A percentile compares a stretch with the other conserved stretches of the same genome.
Evolutionary conservation across 2,329 filamentous ascomycete species (phyloP).

Genomic region (Paraphaeosphaeria minitans): DNA sequence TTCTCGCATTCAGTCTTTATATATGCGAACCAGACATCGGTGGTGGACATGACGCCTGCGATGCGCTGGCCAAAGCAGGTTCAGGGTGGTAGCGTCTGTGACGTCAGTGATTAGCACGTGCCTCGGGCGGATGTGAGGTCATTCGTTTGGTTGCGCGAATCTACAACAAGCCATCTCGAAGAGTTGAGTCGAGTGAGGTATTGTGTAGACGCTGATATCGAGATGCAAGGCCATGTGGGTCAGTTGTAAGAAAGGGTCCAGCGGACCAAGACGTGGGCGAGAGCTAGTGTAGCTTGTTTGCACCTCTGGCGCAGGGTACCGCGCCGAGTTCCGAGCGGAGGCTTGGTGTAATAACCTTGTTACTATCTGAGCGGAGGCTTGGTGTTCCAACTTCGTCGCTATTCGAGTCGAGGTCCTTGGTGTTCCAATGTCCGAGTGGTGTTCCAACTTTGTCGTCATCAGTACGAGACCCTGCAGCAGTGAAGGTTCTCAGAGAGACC

Average conservation of each 20-base stretch:
- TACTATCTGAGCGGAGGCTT: too few relatives aligned
- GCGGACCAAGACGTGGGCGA: conserved; percentile 11
- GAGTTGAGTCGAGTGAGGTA: not conserved
- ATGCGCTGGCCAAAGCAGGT: conserved; percentile 18
- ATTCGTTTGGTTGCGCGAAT: conserved; percentile 1
- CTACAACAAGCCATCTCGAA: not conserved
- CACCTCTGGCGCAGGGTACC: conserved; percentile 12
- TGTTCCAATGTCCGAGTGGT: not conserved
- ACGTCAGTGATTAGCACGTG: conserved; percentile 23
- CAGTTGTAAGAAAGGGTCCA: not conserved
- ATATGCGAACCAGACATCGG: conserved; percentile 5
- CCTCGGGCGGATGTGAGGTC: conserved; percentile 22
- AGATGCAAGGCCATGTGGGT: conserved; percentile 6
- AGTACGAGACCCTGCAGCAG: not conserved
- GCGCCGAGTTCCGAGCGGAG: conserved; percentile 15
- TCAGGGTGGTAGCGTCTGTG: conserved; percentile 16
- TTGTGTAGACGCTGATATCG: conserved; percentile 1
- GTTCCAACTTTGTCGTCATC: not conserved
- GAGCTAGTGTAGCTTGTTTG: conserved; percentile 29
- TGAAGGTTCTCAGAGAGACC: not conserved
- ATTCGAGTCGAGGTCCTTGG: too few relatives aligned
- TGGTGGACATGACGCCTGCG: conserved; percentile 1
- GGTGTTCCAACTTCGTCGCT: too few relatives aligned
- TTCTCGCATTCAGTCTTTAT: conserved; percentile 10
- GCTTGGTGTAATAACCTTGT: too few relatives aligned